Conservation (phyloP, 73 alveolate genomes). For the Tetrahymena thermophila region DNA sequence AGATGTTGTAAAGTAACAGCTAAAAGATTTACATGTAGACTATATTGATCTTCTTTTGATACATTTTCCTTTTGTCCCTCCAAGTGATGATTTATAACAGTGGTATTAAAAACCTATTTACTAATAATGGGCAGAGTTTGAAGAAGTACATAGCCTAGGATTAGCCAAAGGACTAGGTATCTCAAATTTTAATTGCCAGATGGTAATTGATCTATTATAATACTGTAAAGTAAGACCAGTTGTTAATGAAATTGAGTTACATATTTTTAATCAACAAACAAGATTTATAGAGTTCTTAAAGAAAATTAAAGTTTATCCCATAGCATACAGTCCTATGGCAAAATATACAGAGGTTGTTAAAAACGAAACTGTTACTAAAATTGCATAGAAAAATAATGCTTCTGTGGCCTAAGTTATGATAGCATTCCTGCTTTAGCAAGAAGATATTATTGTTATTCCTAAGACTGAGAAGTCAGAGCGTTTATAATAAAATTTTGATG, state of each 20-base stretch:
- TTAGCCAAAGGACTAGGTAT: constrained; percentile 64
- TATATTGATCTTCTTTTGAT: constrained; percentile 65
- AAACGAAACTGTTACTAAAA: constrained; percentile 1
- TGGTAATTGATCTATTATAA: constrained; percentile 48
- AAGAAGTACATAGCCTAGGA: constrained; percentile 51
- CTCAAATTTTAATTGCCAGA: constrained; percentile 58
- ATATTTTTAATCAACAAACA: constrained; percentile 44
- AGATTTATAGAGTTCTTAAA: constrained; percentile 26
- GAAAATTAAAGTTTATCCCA: constrained; percentile 14
- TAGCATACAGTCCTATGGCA: constrained; percentile 52
- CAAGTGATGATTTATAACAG: not conserved
- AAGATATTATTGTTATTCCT: constrained; percentile 53
- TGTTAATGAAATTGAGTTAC: constrained; percentile 68
- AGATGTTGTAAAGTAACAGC: constrained; percentile 42
- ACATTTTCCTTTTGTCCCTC: constrained; percentile 44
- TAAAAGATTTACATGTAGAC: constrained; percentile 50
- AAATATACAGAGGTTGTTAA: constrained; percentile 16
- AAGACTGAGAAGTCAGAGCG: constrained; percentile 44
- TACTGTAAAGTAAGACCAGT: constrained; percentile 58
- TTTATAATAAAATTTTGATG: constrained; percentile 41
- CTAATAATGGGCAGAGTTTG: constrained; percentile 59
- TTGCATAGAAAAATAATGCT: constrained; percentile 50
- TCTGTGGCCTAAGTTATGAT: constrained; percentile 47
- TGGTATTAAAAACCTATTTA: constrained; percentile 23
- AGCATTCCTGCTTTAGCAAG: constrained; percentile 52